Evolutionary conservation across 2,329 filamentous ascomycete species (phyloP).

Genomic region (Phyllosticta citriasiana): DNA sequence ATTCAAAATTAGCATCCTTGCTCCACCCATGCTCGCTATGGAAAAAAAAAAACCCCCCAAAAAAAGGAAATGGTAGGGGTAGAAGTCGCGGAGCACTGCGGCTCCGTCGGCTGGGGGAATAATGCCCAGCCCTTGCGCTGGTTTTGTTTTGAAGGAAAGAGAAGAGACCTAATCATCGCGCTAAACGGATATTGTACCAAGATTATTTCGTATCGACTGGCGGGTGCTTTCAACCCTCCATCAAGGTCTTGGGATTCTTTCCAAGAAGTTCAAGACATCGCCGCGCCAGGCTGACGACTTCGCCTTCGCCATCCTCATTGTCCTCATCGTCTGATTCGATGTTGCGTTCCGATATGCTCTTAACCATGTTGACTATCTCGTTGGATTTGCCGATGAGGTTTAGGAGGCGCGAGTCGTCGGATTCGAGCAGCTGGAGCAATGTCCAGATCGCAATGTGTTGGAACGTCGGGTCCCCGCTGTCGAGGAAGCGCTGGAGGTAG

Average conservation of each 20-base stretch:
- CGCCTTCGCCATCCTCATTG: conserved; percentile 82
- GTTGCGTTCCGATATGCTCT: conserved; percentile 78
- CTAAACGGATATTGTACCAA: background rate
- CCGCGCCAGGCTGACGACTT: conserved; percentile 84
- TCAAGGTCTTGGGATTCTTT: conserved; percentile 67
- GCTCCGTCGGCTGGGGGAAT: background rate
- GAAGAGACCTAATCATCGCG: background rate
- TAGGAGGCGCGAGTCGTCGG: conserved; percentile 83
- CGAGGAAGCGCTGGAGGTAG: conserved; percentile 85
- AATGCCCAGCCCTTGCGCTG: conserved; percentile 8
- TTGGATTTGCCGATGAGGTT: conserved; percentile 80
- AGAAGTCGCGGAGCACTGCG: background rate
- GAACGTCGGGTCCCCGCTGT: conserved; percentile 91
- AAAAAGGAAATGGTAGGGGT: background rate
- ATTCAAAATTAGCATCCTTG: conserved; percentile 10
- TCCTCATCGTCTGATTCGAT: conserved; percentile 80
- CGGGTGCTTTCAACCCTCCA: conserved; percentile 53
- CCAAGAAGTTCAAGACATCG: conserved; percentile 80
- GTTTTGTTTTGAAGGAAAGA: conserved; percentile 4
- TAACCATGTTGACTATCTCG: conserved; percentile 86
- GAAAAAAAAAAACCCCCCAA: conserved; percentile 7
- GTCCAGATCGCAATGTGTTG: conserved; percentile 99
- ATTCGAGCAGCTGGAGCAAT: conserved; percentile 86
- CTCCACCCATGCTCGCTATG: conserved; percentile 11
- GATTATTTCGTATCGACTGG: background rate